A percentile compares a stretch with the other conserved stretches of the same genome.
phyloP scores from a whole-genome alignment of 2,329 filamentous ascomycete genomes.

The Aspergillus udagawae region DNA sequence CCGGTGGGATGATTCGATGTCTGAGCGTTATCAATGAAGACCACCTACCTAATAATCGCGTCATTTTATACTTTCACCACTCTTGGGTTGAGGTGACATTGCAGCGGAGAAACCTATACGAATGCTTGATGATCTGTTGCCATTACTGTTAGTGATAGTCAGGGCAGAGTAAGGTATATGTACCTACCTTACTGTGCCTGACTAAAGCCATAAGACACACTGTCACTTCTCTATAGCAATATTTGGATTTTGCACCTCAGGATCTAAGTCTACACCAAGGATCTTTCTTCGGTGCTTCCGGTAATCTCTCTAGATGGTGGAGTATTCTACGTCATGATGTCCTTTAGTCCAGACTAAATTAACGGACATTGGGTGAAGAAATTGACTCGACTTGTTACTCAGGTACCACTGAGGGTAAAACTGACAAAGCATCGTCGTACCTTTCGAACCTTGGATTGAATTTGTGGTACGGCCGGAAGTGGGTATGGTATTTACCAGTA shows the following conservation, averaged over 20 bases:
- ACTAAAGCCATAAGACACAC: not conserved
- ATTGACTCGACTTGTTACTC: not conserved
- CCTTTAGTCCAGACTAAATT: not conserved
- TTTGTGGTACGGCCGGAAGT: not conserved
- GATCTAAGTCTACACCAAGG: no score
- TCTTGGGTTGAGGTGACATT: not conserved
- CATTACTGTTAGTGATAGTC: not conserved
- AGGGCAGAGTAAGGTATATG: not conserved
- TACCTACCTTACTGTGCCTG: not conserved
- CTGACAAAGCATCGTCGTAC: not conserved
- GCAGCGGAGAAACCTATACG: not conserved
- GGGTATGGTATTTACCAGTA: not conserved
- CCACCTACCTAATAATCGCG: no score
- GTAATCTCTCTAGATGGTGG: not conserved
- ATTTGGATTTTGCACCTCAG: not conserved
- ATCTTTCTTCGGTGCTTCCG: slow-evolving; percentile 1
- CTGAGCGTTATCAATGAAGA: no score
- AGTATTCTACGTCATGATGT: slow-evolving; percentile 1
- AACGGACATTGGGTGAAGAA: not conserved
- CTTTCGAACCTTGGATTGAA: not conserved
- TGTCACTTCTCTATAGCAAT: not conserved
- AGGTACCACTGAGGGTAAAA: not conserved
- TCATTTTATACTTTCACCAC: not conserved
- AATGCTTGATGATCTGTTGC: not conserved
- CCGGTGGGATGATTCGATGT: not conserved